Conservation (phyloP, 1,139 yeast species). For the Geotrichum australiense region DNA sequence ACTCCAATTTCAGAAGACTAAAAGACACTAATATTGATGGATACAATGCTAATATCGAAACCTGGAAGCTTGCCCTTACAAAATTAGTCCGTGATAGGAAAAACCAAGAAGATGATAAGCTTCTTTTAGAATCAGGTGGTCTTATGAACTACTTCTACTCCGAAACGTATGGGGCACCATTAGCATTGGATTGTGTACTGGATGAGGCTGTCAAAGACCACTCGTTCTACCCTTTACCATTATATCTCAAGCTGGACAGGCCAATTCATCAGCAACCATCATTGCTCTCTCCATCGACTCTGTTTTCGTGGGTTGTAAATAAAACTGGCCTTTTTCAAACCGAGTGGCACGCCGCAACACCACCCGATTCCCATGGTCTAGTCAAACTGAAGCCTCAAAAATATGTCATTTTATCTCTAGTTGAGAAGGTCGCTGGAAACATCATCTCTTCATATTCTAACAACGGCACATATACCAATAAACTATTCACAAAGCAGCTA, state of each 20-base stretch:
- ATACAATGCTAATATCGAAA: conserved; percentile 57
- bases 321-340: conserved; percentile 23
- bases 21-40: conserved; percentile 59
- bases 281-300: conserved; percentile 8
- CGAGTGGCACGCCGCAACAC: conserved; percentile 23
- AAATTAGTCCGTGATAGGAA: conserved; percentile 26
- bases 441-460: conserved; percentile 18
- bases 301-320: conserved; percentile 21
- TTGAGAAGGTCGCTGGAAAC: conserved; percentile 22
- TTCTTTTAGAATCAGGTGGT: conserved; percentile 27
- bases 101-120: conserved; percentile 22
- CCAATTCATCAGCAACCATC: conserved; percentile 12
- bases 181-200: conserved; percentile 32
- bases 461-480: conserved; percentile 23
- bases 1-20: conserved; percentile 51
- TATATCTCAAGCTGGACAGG: conserved; percentile 16
- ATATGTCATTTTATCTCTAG: conserved; percentile 25
- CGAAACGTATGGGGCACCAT: conserved; percentile 31
- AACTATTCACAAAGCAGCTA: conserved; percentile 25
- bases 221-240: conserved; percentile 25
- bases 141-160: conserved; percentile 28
- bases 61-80: conserved; percentile 46
- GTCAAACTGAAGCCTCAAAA: conserved; percentile 23
- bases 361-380: conserved; percentile 18
- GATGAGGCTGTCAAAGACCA: conserved; percentile 30